Percentiles rank a stretch among this genome's conserved stretches.
phyloP scores from a whole-genome alignment of 805 yeast genomes.

The Alloascoidea hylecoeti region DNA sequence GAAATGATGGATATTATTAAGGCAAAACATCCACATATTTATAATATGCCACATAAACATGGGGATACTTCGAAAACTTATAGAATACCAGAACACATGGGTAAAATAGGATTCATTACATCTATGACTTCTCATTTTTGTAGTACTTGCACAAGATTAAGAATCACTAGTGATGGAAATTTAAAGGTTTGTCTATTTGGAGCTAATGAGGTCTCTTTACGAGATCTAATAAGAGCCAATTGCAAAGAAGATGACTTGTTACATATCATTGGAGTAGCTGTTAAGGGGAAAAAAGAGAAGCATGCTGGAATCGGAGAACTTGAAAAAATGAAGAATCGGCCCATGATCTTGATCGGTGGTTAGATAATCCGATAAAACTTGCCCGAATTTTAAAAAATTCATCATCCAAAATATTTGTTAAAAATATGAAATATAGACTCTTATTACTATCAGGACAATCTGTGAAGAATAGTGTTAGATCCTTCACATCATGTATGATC shows the following conservation, averaged over 20 bases:
- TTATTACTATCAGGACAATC: no score
- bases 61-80: constrained; percentile 40
- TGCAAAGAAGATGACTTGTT: constrained; percentile 21
- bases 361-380: no score
- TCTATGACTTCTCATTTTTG: constrained; percentile 44
- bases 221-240: constrained; percentile 27
- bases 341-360: constrained; percentile 46
- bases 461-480: no score
- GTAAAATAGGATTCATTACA: constrained; percentile 35
- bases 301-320: constrained; percentile 37
- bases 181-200: constrained; percentile 41
- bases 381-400: no score
- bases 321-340: constrained; percentile 31
- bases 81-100: constrained; percentile 25
- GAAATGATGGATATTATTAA: constrained; percentile 24
- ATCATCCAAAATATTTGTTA: no score
- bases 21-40: constrained; percentile 17
- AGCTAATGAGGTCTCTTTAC: constrained; percentile 28
- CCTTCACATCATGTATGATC: no score
- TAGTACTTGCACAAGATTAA: constrained; percentile 33
- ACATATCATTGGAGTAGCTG: constrained; percentile 28
- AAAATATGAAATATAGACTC: no score
- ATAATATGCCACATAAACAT: constrained; percentile 10
- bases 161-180: constrained; percentile 39
- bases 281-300: constrained; percentile 28